phyloP scores from a whole-genome alignment of 495 filamentous ascomycete species.

The Chaetomium tenue region DNA sequence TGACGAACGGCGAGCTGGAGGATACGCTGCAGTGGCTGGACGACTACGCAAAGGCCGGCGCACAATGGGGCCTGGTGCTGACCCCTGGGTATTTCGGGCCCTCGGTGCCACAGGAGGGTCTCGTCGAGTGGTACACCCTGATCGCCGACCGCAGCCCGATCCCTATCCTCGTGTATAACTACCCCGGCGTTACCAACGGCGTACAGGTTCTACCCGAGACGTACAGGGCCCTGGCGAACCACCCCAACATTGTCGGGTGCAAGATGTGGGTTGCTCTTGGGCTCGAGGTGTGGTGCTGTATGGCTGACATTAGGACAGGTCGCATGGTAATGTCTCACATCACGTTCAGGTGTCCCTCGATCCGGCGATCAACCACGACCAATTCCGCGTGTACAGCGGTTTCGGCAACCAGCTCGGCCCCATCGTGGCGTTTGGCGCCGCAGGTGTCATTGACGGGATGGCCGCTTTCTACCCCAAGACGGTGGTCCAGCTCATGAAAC shows the following conservation, averaged over 20 bases:
- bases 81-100: constrained; percentile 58
- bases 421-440: constrained; percentile 56
- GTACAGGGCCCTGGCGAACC: constrained; percentile 52
- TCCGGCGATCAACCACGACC: constrained; percentile 48
- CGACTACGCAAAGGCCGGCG: constrained; percentile 58
- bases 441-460: constrained; percentile 63
- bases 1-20: constrained; percentile 59
- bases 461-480: constrained; percentile 61
- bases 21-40: constrained; percentile 60
- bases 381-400: constrained; percentile 62
- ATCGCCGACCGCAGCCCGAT: constrained; percentile 56
- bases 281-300: background rate
- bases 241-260: constrained; percentile 63
- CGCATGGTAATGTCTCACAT: constrained; percentile 61
- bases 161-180: constrained; percentile 62
- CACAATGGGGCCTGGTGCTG: constrained; percentile 61
- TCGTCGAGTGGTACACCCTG: constrained; percentile 53
- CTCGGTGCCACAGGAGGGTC: constrained; percentile 46
- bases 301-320: constrained; percentile 32
- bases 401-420: constrained; percentile 66
- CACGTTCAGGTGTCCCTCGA: constrained; percentile 58
- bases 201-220: constrained; percentile 55
- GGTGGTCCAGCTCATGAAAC: constrained; percentile 53
- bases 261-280: constrained; percentile 48
- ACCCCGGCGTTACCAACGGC: constrained; percentile 64